Evolutionary conservation across 2,329 filamentous ascomycete genomes (phyloP).

Genomic region (Apiospora koreana): DNA sequence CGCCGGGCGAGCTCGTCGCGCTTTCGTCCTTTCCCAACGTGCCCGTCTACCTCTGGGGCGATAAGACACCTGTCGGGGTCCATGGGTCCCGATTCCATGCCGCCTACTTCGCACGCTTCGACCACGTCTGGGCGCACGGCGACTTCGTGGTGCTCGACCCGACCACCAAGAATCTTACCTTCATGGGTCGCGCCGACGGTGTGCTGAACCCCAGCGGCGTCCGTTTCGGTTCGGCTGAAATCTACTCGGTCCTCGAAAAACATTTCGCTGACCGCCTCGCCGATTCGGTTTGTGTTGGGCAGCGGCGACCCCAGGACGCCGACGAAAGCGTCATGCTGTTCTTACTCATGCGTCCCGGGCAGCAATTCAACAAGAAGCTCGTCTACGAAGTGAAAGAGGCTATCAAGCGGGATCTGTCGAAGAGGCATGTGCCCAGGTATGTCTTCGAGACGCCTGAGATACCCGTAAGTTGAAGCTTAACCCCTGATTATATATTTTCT

Average conservation of each 20-base stretch:
- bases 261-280: conserved; percentile 63
- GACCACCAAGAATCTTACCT: conserved; percentile 61
- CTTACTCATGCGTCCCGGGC: conserved; percentile 56
- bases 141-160: conserved; percentile 77
- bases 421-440: conserved; percentile 75
- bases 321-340: conserved; percentile 60
- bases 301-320: conserved; percentile 60
- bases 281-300: conserved; percentile 80
- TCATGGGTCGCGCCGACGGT: conserved; percentile 74
- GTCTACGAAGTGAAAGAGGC: conserved; percentile 61
- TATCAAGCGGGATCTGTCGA: conserved; percentile 67
- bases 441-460: conserved; percentile 82
- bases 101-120: conserved; percentile 64
- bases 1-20: conserved; percentile 74
- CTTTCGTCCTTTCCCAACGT: conserved; percentile 74
- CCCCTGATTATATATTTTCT: neutral
- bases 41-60: conserved; percentile 67
- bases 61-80: conserved; percentile 39
- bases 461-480: conserved; percentile 56
- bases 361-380: conserved; percentile 54
- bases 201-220: conserved; percentile 80
- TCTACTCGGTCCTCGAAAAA: conserved; percentile 73
- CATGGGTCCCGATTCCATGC: conserved; percentile 59
- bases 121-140: conserved; percentile 77
- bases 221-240: conserved; percentile 77